phyloP scores from a whole-genome alignment of 768 basidiomycete genomes.

The Hypholoma sublateritium region DNA sequence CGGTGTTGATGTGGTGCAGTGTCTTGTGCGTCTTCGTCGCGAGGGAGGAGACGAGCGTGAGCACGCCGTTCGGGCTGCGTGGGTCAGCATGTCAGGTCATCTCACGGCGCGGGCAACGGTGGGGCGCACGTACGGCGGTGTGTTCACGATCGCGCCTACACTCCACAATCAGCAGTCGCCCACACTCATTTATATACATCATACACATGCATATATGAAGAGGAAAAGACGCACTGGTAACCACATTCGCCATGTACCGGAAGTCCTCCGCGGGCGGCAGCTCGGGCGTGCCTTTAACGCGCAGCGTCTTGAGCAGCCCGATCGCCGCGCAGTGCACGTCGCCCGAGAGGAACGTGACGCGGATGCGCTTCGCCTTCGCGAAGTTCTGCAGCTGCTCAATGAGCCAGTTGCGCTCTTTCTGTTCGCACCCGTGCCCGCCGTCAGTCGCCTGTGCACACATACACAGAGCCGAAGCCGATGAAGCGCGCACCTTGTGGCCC shows the following conservation, averaged over 20 bases:
- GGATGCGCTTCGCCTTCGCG: slow-evolving; percentile 57
- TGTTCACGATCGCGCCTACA: slow-evolving; percentile 90
- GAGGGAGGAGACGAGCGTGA: slow-evolving; percentile 78
- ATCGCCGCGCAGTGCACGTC: slow-evolving; percentile 94
- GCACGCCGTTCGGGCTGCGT: slow-evolving; percentile 69
- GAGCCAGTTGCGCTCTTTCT: slow-evolving; percentile 92
- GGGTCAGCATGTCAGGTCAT: not conserved
- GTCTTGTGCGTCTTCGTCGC: slow-evolving; percentile 85
- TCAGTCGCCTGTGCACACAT: not conserved
- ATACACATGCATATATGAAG: not conserved
- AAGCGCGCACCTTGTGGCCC: slow-evolving; percentile 59
- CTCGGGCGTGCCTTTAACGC: slow-evolving; percentile 45
- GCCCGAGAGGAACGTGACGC: slow-evolving; percentile 87
- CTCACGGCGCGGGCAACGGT: not conserved
- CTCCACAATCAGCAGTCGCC: slow-evolving; percentile 3
- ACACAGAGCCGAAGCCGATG: not conserved
- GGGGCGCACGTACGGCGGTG: slow-evolving; percentile 63
- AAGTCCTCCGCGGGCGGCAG: slow-evolving; percentile 60
- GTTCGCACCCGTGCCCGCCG: slow-evolving; percentile 6
- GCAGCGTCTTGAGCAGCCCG: slow-evolving; percentile 71
- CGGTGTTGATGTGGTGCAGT: slow-evolving; percentile 77
- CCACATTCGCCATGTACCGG: slow-evolving; percentile 89
- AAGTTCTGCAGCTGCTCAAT: slow-evolving; percentile 77
- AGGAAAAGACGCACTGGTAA: slow-evolving; percentile 57
- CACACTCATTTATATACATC: not conserved